Evolutionary conservation across 164 flowering plant genomes (phyloP).

Genomic region (Tetrastigma voinierianum): DNA sequence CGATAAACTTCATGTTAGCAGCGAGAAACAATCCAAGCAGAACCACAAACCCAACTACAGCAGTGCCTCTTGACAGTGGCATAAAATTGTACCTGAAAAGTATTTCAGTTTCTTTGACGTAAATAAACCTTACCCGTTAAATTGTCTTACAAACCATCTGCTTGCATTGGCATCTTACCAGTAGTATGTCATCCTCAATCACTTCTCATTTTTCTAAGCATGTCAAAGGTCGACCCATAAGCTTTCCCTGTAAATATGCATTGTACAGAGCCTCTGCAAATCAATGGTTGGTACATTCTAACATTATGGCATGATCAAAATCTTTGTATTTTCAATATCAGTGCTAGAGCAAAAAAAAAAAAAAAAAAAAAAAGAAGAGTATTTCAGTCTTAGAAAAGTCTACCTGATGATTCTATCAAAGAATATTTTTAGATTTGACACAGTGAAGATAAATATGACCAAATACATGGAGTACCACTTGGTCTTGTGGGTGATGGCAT

Average conservation of each 20-base stretch:
- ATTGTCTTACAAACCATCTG: conserved; percentile 1
- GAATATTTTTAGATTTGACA: not conserved
- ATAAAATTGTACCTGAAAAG: conserved; percentile 90
- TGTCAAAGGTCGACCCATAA: conserved; percentile 60
- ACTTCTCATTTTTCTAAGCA: conserved; percentile 69
- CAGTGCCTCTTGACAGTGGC: conserved; percentile 94
- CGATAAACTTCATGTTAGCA: conserved; percentile 90
- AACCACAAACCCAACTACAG: conserved; percentile 80
- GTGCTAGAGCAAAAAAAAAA: too few relatives aligned
- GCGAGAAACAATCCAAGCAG: conserved; percentile 88
- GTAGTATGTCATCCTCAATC: conserved; percentile 89
- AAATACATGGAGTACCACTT: not conserved
- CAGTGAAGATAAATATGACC: not conserved
- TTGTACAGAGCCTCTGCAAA: conserved; percentile 77
- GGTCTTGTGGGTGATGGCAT: not conserved
- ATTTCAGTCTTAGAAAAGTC: not conserved
- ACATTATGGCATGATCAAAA: not conserved
- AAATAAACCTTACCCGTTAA: not conserved
- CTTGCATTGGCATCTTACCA: conserved; percentile 48
- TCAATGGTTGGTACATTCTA: conserved; percentile 1
- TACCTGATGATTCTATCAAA: not conserved
- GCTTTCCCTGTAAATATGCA: conserved; percentile 81
- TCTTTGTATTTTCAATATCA: too few relatives aligned
- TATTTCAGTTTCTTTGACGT: not conserved
- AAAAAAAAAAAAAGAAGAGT: too few relatives aligned